Evolutionary conservation across 106 monocot species (phyloP).

Genomic region (Dactylorhiza incarnata): DNA sequence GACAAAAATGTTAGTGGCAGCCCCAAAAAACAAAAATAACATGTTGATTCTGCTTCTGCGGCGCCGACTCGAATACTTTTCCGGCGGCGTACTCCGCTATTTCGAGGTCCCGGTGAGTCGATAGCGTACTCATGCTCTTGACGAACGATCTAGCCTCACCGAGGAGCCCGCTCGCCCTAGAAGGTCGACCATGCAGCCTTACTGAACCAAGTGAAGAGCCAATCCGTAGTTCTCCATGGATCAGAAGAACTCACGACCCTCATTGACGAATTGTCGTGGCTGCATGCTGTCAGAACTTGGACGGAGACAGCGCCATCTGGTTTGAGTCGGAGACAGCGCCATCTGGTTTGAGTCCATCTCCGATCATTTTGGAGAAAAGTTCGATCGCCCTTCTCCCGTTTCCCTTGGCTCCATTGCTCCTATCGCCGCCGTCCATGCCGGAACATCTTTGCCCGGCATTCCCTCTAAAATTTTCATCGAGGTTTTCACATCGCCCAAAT

Average conservation of each 20-base stretch:
- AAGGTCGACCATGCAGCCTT: constrained; percentile 73
- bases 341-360: constrained; percentile 27
- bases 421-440: constrained; percentile 62
- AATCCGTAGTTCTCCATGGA: constrained; percentile 38
- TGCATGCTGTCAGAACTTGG: constrained; percentile 42
- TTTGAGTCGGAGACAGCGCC: no score
- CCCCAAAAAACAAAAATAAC: constrained; percentile 39
- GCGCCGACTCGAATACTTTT: constrained; percentile 39
- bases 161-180: constrained; percentile 52
- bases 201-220: constrained; percentile 48
- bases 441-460: constrained; percentile 28
- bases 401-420: constrained; percentile 43
- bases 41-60: constrained; percentile 28
- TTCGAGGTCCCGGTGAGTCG: constrained; percentile 20
- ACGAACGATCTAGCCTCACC: constrained; percentile 49
- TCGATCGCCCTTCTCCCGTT: constrained; percentile 29
- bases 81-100: constrained; percentile 22
- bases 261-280: constrained; percentile 45
- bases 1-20: no score
- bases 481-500: constrained; percentile 42
- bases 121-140: constrained; percentile 44
- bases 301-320: constrained; percentile 52
- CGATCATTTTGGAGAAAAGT: constrained; percentile 34
- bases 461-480: constrained; percentile 30
- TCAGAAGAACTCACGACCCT: constrained; percentile 34